Evolutionary conservation across 192 early-diverging fungal genomes (phyloP), one percentile per base, ranked within the genome.

Genomic region (Paraglomus brasilianum): DNA sequence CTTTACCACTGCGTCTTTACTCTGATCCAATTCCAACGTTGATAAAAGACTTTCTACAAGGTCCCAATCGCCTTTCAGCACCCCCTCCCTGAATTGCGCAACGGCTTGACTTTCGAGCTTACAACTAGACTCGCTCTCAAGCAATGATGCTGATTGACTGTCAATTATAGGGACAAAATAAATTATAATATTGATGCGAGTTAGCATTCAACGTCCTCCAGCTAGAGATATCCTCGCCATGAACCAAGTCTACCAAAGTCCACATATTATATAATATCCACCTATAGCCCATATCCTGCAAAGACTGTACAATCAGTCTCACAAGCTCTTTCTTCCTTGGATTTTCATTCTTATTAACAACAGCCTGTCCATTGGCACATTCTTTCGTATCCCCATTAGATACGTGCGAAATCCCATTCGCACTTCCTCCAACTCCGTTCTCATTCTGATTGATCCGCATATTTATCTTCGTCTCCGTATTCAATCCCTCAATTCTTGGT

Each of bases 241-340:
- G 30, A 30, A 30, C 30, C 30, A 24, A 66, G 21, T 1, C 7
- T 30, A 3, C 41, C 48, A 51, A 51, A 13, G n/a, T 5, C 15
- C 7, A 44, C 5, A 5, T 21, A 1, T 15, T 13, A 14, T 15
- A 50, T 17, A 50, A 19, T 50, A 17, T 17, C 15, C 15, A 93
- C 91, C 72, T 75, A 66, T 90, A 92, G 1, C 93, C 95, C 59
- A 95, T 77, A 65, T 92, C 90, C 41, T 83, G 79, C 45, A 97
- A 79, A 61, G 92, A 86, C 77, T 98, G 96, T 19, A 95, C 74
- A 72, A 98, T 89, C 11, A 98, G 77, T 36, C 95, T 86, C 38
- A 95, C 91, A 5, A 95, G 80, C 72, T 98, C 95, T 42, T 63
- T 38, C 44, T 41, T 19, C 22, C 70, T 17, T 17, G 38, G n/a